Base-by-base conservation (phyloP, 306 rosid species). In the Vigna mungo region DNA sequence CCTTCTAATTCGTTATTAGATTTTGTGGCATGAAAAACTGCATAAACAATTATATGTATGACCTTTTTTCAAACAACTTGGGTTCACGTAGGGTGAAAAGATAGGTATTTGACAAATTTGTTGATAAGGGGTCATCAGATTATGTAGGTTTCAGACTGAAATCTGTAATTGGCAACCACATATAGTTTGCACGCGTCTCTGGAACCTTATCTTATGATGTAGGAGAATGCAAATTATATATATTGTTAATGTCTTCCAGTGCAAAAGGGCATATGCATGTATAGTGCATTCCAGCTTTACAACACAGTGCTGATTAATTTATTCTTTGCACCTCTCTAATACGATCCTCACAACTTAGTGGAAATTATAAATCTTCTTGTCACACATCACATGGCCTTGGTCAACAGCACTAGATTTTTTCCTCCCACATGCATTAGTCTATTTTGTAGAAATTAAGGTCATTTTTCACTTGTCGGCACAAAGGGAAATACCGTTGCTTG, bases 231-330 rank as follows among this genome's bases (percentile, higher is more conserved):
- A 53, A 7, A 66, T 71, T 61, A 23, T 41, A 14, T 61, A 23
- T 41, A 14, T n/a, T 39, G 4, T 68, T 62, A 82, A 51, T 76
- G 81, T 12, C 15, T 30, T 81, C 72, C 82, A 55, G 58, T 78
- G 78, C 76, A 78, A 63, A 73, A 73, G 59, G 48, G 20, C 21
- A 37, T 47, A 27, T 66, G 64, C 32, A 25, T 56, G 64, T 21
- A 25, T 63, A 43, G 80, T 83, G 86, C 86, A 51, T 78, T 83
- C 77, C 86, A 83, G 83, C 83, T 48, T 72, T 58, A 27, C 41
- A 21, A 54, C 9, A 21, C 36, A 77, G 48, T 82, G 78, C 55
- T 41, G 14, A 9, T 46, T 69, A 78, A 56, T 59, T 58, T 69
- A 68, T 44, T 56, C 49, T 55, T 41, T 54, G 81, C 46, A 39